phyloP scores from a whole-genome alignment of 2,329 filamentous ascomycete species.

The Tolypocladium tropicale region DNA sequence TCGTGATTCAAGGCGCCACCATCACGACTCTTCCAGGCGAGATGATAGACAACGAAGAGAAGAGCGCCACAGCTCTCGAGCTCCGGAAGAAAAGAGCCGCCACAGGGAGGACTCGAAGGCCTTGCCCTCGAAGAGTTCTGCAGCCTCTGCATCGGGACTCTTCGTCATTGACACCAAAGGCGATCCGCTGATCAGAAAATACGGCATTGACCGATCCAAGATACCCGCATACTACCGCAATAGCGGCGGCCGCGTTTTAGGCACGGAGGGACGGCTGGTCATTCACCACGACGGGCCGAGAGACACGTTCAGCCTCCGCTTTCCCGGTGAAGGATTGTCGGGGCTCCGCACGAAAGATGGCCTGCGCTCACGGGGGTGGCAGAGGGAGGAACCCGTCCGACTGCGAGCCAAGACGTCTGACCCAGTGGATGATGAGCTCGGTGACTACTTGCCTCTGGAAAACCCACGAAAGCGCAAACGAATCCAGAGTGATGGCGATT shows the following conservation, averaged over 20 bases:
- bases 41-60: not conserved
- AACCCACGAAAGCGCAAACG: slow-evolving; percentile 32
- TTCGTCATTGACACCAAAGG: slow-evolving; percentile 65
- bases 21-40: slow-evolving; percentile 9
- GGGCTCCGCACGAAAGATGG: slow-evolving; percentile 32
- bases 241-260: slow-evolving; percentile 62
- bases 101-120: slow-evolving; percentile 1
- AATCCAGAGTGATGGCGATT: slow-evolving; percentile 19
- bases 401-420: slow-evolving; percentile 20
- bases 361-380: slow-evolving; percentile 29
- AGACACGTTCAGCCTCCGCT: slow-evolving; percentile 41
- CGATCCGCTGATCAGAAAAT: slow-evolving; percentile 64
- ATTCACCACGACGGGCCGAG: slow-evolving; percentile 57
- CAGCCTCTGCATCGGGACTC: slow-evolving; percentile 11
- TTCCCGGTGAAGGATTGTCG: slow-evolving; percentile 27
- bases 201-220: slow-evolving; percentile 62
- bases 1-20: slow-evolving; percentile 5
- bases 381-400: slow-evolving; percentile 28
- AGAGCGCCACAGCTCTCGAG: slow-evolving; percentile 3
- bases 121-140: not conserved
- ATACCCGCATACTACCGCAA: slow-evolving; percentile 61
- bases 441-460: slow-evolving; percentile 39
- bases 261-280: slow-evolving; percentile 45
- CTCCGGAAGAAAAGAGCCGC: not conserved
- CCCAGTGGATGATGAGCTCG: slow-evolving; percentile 13